Evolutionary conservation across 2,329 filamentous ascomycete genomes (phyloP), one percentile per base, ranked within the genome.

Genomic region (Diaporthe sp.): DNA sequence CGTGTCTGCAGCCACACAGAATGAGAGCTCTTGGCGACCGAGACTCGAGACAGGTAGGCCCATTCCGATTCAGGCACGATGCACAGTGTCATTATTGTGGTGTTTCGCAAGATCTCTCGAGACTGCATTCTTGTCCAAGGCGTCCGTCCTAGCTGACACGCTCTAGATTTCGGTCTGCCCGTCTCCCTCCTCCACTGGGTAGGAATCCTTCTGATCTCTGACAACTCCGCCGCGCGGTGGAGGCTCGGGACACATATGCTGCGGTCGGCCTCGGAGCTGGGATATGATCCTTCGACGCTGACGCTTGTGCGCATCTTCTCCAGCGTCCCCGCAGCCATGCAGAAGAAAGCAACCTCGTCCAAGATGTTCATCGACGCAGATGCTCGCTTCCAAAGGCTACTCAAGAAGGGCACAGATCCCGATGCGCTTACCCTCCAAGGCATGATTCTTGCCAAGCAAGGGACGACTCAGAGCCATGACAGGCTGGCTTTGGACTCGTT

Each of bases 341-440:
- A 79, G 34, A 75, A 78, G 9, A 81, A 80, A 72, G 76, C 73
- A 25, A 57, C 58, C 15, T 72, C 77, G 2, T 76, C 78, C 42
- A 74, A 79, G 47, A 76, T 78, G 13, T 81, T 82, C 77, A 72
- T 61, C 22, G 65, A 72, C 31, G 77, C 79, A 71, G 47, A 78
- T 31, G 42, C 44, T n/a, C 78, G 74, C 42, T 81, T 83, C 76
- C 73, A 79, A 65, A 75, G 74, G 17, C 76, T 82, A 34, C 63
- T 81, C 25, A 39, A 31, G 15, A 22, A 44, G 17, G 74, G 72
- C 22, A 72, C 71, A 9, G 78, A 81, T 58, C 82, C 85, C 20
- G 81, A 87, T 74, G 82, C 81, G 2, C 82, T 84, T 15, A 85
- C 85, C 0, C 77, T 86, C n/a, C 78, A 82, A 10, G 85, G 83